Base-by-base conservation (phyloP, 2,329 filamentous ascomycete species). In the Talaromyces albobiverticillius region DNA sequence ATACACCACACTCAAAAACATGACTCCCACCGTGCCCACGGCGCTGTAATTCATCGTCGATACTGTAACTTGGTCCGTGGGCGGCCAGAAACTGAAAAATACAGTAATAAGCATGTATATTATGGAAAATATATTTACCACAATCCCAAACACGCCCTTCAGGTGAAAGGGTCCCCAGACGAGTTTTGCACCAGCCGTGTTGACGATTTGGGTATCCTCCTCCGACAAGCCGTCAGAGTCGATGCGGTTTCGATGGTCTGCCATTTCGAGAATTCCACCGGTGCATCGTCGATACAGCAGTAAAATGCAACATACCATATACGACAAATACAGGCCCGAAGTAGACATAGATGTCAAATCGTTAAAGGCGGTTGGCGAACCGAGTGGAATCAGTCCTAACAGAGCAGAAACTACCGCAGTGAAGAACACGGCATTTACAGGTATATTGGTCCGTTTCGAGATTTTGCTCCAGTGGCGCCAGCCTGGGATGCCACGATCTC, bases 351-450 rank as follows among this genome's bases (percentile, higher is more conserved):
- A 79, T 3, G 75, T 68, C 54, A 81, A 73, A 56, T 73, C 75
- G 61, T 79, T 77, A 62, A 81, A 76, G 10, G 77, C 79, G 14
- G 74, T 67, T 4, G 70, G 58, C 8, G 76, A 79, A 13, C 76
- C 78, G 42, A 82, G 74, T 62, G 79, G 80, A 66, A 82, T 80
- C 20, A 79, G 64, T 1, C 71, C 71, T 13, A 79, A 63, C 4
- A 79, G 64, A 2, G 59, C 56, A 22, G 61, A 61, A 55, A 72
- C 55, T 11, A 56, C 38, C 4, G 67, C 59, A 11, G 67, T 66
- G 3, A 64, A 26, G 2, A 64, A 26, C 16, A 70, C 60, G 2
- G 66, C 59, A 22, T 62, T 66, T 0, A 62, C 55, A 2, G 68
- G 67, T 29, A 70, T 45, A 20, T 62, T 57, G 32, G 51, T 57